phyloP scores from a whole-genome alignment of 495 filamentous ascomycete genomes.

The Xylaria grammica region DNA sequence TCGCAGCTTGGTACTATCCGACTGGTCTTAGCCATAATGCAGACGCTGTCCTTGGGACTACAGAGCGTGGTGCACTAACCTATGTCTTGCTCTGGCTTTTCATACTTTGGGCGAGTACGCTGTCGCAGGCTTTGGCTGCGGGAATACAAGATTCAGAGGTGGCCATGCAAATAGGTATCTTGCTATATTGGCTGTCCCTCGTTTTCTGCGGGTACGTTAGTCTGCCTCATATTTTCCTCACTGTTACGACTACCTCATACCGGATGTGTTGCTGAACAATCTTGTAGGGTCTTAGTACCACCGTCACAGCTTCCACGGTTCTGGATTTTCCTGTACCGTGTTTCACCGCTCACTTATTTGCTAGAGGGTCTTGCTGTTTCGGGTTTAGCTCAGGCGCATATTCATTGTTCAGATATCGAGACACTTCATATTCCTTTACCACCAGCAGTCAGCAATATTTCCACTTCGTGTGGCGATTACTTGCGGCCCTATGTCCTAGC shows the following conservation, averaged over 20 bases:
- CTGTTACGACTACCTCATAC: no score
- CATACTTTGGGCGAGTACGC: constrained; percentile 61
- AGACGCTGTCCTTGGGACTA: constrained; percentile 24
- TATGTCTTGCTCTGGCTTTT: constrained; percentile 60
- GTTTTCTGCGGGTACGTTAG: constrained; percentile 47
- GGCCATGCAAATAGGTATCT: constrained; percentile 62
- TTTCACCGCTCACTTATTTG: constrained; percentile 69
- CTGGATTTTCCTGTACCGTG: constrained; percentile 77
- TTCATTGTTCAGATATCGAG: constrained; percentile 57
- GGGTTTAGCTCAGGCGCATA: constrained; percentile 56
- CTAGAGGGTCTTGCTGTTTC: constrained; percentile 58
- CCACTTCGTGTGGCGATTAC: constrained; percentile 51
- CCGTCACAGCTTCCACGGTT: constrained; percentile 62
- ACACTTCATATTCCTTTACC: constrained; percentile 36
- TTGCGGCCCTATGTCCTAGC: constrained; percentile 44
- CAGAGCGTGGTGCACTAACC: constrained; percentile 58
- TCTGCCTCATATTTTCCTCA: no score
- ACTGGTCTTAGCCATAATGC: constrained; percentile 16
- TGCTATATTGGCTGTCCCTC: constrained; percentile 64
- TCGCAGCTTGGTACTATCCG: constrained; percentile 65
- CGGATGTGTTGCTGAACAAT: no score
- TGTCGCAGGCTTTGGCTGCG: constrained; percentile 63
- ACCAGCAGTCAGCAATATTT: constrained; percentile 58
- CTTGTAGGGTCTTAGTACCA: constrained; percentile 53
- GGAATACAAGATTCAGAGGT: constrained; percentile 63